Base-by-base conservation (phyloP, 805 yeast species). In the Candida schatavii region DNA sequence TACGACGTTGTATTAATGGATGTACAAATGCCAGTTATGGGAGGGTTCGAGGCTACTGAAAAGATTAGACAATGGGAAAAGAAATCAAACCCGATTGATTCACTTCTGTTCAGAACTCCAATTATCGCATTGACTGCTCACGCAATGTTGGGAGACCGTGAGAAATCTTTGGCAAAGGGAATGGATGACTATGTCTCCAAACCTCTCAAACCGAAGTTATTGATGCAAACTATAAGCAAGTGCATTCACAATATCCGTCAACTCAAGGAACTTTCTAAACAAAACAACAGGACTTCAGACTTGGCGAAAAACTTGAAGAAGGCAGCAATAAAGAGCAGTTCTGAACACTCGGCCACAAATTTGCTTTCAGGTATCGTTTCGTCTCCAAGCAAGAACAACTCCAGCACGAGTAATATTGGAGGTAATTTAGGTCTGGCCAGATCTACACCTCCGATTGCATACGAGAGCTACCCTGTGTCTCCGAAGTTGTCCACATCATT, bases 21-120 rank as follows among this genome's bases (percentile, higher is more conserved):
- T 66, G 95, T 88, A 35, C 96, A 88, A 61, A 88, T 88, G 96
- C 96, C 96, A 6, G 87, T 86, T 13, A 88, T 88, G 93, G 95
- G 96, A 22, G 96, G 96, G 0, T 88, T 88, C 60, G 96, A 88
- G 56, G 95, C 96, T 2, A 87, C 96, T 1, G 87, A 83, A 36
- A 80, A 81, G 61, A 88, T 88, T 41, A 72, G 96, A 51, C 88
- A 85, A 56, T 87, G 95, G 95, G 96, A 88, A 63, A 80, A 77
- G 68, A 84, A 83, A 62, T 75, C 81, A 17, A 81, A 83, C 47
- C 88, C 90, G 34, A 78, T 80, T 18, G 83, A 80, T 57, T 76
- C 83, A 6, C 74, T 82, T 39, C 75, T 85, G 25, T 80, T 83
- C 46, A 74, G 95, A 44, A 84, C 91, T 1, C 96, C 96, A 17